phyloP scores from a whole-genome alignment of 2,329 filamentous ascomycete genomes.

The Aspergillus sp. region DNA sequence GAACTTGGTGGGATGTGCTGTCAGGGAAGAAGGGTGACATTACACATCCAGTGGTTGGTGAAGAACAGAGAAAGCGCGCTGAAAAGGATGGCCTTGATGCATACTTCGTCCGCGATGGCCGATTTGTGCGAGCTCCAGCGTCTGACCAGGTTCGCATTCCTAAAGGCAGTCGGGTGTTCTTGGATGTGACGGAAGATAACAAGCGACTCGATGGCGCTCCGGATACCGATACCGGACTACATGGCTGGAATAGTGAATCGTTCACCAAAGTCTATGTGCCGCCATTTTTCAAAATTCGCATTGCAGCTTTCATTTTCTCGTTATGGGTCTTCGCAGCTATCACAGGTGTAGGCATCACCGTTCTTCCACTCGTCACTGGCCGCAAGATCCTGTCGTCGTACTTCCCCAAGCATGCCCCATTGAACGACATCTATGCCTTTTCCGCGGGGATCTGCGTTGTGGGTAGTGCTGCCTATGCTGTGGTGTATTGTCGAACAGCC shows the following conservation, averaged over 20 bases:
- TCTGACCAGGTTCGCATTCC: conserved; percentile 93
- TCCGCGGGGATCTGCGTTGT: conserved; percentile 81
- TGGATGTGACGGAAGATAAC: conserved; percentile 65
- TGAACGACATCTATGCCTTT: conserved; percentile 96
- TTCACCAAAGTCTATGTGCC: conserved; percentile 75
- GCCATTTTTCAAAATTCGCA: conserved; percentile 71
- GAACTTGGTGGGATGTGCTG: conserved; percentile 48
- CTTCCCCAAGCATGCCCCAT: conserved; percentile 63
- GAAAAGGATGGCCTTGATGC: conserved; percentile 38
- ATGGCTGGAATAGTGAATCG: conserved; percentile 53
- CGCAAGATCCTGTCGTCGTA: conserved; percentile 67
- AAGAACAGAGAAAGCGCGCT: conserved; percentile 21
- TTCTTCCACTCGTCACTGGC: conserved; percentile 79
- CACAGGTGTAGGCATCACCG: conserved; percentile 77
- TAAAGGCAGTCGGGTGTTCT: conserved; percentile 73
- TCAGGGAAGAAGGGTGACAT: conserved; percentile 33
- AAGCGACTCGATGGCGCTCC: conserved; percentile 55
- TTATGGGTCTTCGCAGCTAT: conserved; percentile 91
- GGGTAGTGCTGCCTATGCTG: conserved; percentile 59
- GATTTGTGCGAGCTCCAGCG: conserved; percentile 84
- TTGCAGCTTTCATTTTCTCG: conserved; percentile 77
- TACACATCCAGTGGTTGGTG: conserved; percentile 27
- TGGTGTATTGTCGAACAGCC: conserved; percentile 41
- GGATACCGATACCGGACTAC: conserved; percentile 50
- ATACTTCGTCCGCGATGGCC: conserved; percentile 63